Evolutionary conservation across 2,329 filamentous ascomycete species (phyloP), one percentile per base, ranked within the genome.

Genomic region (Scopulariopsis brevicaulis): DNA sequence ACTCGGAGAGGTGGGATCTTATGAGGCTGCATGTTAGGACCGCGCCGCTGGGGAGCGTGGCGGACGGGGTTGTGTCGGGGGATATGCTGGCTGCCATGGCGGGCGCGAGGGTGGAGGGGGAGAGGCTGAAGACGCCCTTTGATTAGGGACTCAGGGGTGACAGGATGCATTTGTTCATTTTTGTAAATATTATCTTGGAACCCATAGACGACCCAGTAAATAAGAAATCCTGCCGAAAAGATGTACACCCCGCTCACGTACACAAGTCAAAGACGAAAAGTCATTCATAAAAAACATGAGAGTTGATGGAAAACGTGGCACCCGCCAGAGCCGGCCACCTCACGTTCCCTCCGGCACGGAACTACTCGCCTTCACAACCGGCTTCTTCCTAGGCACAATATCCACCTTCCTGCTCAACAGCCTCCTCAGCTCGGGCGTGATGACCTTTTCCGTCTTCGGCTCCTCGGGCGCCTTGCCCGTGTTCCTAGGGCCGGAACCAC

Each of bases 391-490:
- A 25, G 73, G 70, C 24, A 78, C 66, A 10, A 78, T 66, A 56
- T 76, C 74, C 8, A 79, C 72, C 55, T 75, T 71, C 51, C 73
- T 71, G 62, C 75, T 82, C 48, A 84, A 65, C 48, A 84, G 65
- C 60, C 74, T 75, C 54, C 81, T 73, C 62, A 84, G 67, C 66
- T 83, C 81, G 0, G 81, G 80, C 2, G 79, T 82, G 55, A 84
- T 82, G 15, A 80, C 71, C 65, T 74, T 79, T 37, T 71, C 72
- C n/a, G 68, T 65, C 12, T 67, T 68, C 57, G 76, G 76, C 15
- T n/a, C 32, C 55, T 57, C 56, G 20, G 56, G 51, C 18, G 70
- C 74, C 55, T 71, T 71, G 18, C 63, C 57, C 4, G 60, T 34
- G 15, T 58, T 22, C 58, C 63, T 61, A 51, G 53, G 63, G 15